Base-by-base conservation (phyloP, 1,284 basidiomycete species). In the Neolentinus lepideus region DNA sequence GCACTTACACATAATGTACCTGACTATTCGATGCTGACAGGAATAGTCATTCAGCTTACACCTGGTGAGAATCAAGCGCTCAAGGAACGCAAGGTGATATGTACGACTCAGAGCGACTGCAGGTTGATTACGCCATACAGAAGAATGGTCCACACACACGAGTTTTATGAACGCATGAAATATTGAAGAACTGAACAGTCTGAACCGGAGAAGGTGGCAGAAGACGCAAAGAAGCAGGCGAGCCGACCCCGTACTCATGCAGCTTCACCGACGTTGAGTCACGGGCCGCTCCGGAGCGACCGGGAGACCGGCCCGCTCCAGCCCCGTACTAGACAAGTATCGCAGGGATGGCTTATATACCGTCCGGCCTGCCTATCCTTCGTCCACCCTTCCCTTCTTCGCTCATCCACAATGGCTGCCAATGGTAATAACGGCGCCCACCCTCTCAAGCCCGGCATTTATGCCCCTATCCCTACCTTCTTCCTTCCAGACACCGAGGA, bases 381-480 rank as follows among this genome's bases (percentile, higher is more conserved):
- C 22, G 47, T n/a, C 47, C 27, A 6, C 22, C 47, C 11, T n/a
- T 22, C 25, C 24, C 24, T 50, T n/a, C 47, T 50, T 8, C 22
- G 8, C 22, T 26, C 45, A 9, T 26, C 47, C 25, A 46, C 45
- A 38, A 79, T 80, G 77, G 67, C 72, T 57, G 65, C 69, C 51
- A 77, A 50, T 21, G 69, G 71, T 33, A 47, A 56, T 29, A 70
- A 68, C 56, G 67, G 61, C 19, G 31, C 65, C 36, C 59, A 61
- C 52, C 77, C 80, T n/a, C 74, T 94, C 61, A 80, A 75, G 59
- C 70, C 91, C 16, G 92, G 93, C 48, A 83, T 94, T 55, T 94
- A 82, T 71, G 88, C 90, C 11, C 93, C 93, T 24, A 84, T 93
- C 64, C 92, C 89, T 10, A 85, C 91, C 10, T 95, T 95, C 73